These are phyloP conservation scores for Botryosphaeria agaves DNA, from an alignment of 2,329 filamentous ascomycete species.

Conservation along the genomic window DNA sequence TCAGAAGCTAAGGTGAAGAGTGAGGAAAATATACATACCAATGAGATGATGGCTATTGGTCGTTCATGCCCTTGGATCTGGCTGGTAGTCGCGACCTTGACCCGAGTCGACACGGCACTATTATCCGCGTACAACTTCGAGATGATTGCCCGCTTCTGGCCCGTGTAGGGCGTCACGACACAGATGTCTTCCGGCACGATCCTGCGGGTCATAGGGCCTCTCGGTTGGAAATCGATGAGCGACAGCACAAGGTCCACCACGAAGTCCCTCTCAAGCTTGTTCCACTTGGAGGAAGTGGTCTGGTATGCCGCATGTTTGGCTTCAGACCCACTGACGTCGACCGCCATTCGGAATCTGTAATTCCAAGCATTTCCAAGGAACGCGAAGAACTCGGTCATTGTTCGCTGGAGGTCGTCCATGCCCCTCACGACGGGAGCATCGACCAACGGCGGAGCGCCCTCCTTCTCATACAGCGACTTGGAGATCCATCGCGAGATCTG, in stretches of 20 bases:
- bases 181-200: background rate
- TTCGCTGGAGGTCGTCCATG: background rate
- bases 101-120: background rate
- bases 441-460: background rate
- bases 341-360: background rate
- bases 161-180: background rate
- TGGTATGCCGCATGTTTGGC: background rate
- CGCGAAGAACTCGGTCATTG: background rate
- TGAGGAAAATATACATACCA: too few species aligned
- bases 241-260: background rate
- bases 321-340: background rate
- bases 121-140: background rate
- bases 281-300: background rate
- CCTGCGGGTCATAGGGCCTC: background rate
- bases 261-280: background rate
- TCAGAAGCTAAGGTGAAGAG: too few species aligned
- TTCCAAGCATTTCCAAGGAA: background rate
- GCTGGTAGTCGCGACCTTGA: background rate
- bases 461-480: background rate
- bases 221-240: background rate
- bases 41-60: background rate
- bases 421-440: too few species aligned
- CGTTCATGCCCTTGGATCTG: background rate
- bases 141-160: background rate
- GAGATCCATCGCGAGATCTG: background rate